Evolutionary conservation across 2,329 filamentous ascomycete genomes (phyloP).

Genomic region (Lomentospora prolificans): DNA sequence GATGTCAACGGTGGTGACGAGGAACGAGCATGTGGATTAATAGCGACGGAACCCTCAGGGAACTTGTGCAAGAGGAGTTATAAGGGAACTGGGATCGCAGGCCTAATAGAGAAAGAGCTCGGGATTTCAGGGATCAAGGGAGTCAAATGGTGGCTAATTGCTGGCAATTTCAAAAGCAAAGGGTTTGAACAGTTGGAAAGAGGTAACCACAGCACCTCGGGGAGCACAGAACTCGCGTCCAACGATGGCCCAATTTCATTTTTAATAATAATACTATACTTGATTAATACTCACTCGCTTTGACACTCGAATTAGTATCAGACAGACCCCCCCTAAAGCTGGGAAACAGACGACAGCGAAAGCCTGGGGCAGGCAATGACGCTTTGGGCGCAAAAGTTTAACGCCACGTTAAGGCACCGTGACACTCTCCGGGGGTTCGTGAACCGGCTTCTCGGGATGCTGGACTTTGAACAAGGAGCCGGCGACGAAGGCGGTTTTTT

Average conservation of each 20-base stretch:
- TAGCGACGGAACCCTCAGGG: no score
- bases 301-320: neutral
- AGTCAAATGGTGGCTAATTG: no score
- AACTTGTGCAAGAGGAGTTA: no score
- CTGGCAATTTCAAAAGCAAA: no score
- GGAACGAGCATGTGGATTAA: no score
- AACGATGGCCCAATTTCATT: neutral
- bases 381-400: neutral
- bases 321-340: neutral
- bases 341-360: neutral
- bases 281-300: no score
- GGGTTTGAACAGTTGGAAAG: no score
- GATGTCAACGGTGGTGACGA: neutral
- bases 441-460: neutral
- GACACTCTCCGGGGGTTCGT: neutral
- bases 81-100: no score
- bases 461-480: neutral
- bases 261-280: neutral
- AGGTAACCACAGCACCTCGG: neutral
- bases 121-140: no score
- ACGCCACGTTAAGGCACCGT: neutral
- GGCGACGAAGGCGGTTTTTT: no score
- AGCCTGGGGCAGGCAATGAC: neutral
- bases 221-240: no score
- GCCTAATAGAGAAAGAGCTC: no score